Percentiles rank a stretch among this genome's conserved stretches.
These are phyloP conservation scores for Lepidium campestre DNA, from an alignment of 441 rosid genomes.

Conservation along the genomic window DNA sequence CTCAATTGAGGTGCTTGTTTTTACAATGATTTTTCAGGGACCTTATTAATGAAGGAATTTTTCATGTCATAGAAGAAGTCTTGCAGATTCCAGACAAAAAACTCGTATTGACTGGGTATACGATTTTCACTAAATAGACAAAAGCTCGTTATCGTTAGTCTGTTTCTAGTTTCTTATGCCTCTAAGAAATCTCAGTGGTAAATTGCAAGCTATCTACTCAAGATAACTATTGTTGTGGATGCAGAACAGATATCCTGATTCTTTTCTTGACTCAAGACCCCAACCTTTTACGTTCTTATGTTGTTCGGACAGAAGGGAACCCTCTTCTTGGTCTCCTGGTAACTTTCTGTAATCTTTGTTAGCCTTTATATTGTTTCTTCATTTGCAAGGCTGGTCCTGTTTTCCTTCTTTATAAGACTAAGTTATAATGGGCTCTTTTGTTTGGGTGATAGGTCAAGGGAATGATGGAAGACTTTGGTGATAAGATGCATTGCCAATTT, in stretches of 20 bases:
- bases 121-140: background rate
- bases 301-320: conserved; percentile 77
- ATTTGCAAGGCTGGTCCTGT: background rate
- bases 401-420: background rate
- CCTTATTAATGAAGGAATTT: conserved; percentile 81
- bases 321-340: conserved; percentile 87
- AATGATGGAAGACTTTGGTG: conserved; percentile 94
- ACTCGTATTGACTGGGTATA: conserved; percentile 90
- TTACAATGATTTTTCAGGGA: conserved; percentile 54
- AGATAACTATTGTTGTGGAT: conserved; percentile 46
- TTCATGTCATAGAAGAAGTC: conserved; percentile 75
- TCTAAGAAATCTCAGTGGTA: conserved; percentile 1
- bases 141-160: conserved; percentile 22
- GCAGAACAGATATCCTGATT: conserved; percentile 99
- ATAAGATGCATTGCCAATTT: conserved; percentile 96
- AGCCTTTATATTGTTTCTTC: conserved; percentile 14
- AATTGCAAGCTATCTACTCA: conserved; percentile 28
- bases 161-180: conserved; percentile 13
- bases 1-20: background rate
- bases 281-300: conserved; percentile 87
- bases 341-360: conserved; percentile 26
- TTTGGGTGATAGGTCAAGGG: conserved; percentile 75
- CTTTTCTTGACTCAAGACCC: conserved; percentile 96
- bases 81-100: conserved; percentile 86
- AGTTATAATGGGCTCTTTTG: conserved; percentile 1